These are phyloP conservation scores for Phialophora verrucosa DNA, from an alignment of 2,329 filamentous ascomycete species.

Conservation along the genomic window DNA sequence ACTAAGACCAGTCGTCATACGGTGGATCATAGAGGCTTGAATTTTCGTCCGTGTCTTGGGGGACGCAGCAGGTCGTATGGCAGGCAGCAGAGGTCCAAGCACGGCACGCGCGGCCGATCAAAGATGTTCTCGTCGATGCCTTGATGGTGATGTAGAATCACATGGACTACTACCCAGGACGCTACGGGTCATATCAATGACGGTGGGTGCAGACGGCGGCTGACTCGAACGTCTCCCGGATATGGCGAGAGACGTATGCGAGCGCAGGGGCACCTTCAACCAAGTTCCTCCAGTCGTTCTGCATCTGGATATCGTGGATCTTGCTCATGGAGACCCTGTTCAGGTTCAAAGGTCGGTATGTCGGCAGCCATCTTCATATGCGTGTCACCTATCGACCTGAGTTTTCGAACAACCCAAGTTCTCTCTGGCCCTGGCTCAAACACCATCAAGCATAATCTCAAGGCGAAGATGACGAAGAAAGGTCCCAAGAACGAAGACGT, in stretches of 20 bases:
- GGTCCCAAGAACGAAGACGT: constrained; percentile 40
- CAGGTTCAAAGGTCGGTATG: constrained; percentile 21
- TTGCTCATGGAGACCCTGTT: not conserved
- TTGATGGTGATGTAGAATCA: not conserved
- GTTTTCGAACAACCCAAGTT: constrained; percentile 36
- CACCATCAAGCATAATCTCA: constrained; percentile 35
- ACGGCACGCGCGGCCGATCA: not conserved
- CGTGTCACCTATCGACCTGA: constrained; percentile 35
- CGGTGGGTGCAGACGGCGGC: not conserved
- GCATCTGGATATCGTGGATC: not conserved
- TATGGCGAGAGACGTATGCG: too few species aligned
- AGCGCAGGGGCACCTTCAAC: not conserved
- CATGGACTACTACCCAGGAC: not conserved
- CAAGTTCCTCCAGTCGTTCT: not conserved
- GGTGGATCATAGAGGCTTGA: constrained; percentile 17
- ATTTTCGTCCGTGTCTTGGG: constrained; percentile 25
- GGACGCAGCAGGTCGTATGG: not conserved
- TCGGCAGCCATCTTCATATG: constrained; percentile 40
- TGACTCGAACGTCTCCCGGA: too few species aligned
- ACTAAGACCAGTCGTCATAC: constrained; percentile 11
- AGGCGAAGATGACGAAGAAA: constrained; percentile 39
- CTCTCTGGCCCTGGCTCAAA: constrained; percentile 35
- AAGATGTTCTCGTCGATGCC: not conserved
- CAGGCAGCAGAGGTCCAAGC: not conserved
- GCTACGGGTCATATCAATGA: not conserved